phyloP scores from a whole-genome alignment of 352 stramenopile species.

The Hyphochytrium catenoides region DNA sequence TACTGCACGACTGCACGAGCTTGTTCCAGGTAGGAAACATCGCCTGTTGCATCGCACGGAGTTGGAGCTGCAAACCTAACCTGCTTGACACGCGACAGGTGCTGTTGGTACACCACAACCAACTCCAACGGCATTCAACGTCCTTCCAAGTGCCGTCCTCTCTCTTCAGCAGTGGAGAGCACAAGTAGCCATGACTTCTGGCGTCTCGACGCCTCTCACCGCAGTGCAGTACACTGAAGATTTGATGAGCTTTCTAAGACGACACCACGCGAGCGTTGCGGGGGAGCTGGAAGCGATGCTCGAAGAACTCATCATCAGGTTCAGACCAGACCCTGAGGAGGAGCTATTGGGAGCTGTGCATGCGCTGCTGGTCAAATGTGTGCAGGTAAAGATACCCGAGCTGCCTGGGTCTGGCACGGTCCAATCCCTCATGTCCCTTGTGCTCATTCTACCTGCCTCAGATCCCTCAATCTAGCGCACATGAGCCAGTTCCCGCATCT shows the following conservation, averaged over 20 bases:
- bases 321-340: slow-evolving; percentile 86
- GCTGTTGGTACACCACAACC: too few species aligned
- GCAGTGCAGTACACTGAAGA: slow-evolving; percentile 69
- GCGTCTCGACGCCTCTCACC: slow-evolving; percentile 27
- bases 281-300: slow-evolving; percentile 93
- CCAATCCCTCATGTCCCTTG: too few species aligned
- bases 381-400: slow-evolving; percentile 12
- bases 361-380: slow-evolving; percentile 80
- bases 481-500: slow-evolving; percentile 54
- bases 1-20: too few species aligned
- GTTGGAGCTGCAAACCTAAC: too few species aligned
- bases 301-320: slow-evolving; percentile 94
- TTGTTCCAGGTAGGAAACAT: too few species aligned
- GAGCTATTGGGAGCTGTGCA: slow-evolving; percentile 87
- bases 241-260: slow-evolving; percentile 81
- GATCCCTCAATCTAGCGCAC: slow-evolving; percentile 41
- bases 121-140: slow-evolving; percentile 40
- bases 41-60: too few species aligned
- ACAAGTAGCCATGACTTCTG: slow-evolving; percentile 19
- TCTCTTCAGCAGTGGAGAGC: slow-evolving; percentile 39
- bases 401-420: too few species aligned
- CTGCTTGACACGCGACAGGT: too few species aligned
- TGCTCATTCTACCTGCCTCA: too few species aligned
- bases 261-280: slow-evolving; percentile 55
- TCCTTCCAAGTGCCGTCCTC: slow-evolving; percentile 24